These are phyloP conservation scores for Ophiosphaerella narmari DNA, from an alignment of 2,329 filamentous ascomycete species.

Conservation along the genomic window DNA sequence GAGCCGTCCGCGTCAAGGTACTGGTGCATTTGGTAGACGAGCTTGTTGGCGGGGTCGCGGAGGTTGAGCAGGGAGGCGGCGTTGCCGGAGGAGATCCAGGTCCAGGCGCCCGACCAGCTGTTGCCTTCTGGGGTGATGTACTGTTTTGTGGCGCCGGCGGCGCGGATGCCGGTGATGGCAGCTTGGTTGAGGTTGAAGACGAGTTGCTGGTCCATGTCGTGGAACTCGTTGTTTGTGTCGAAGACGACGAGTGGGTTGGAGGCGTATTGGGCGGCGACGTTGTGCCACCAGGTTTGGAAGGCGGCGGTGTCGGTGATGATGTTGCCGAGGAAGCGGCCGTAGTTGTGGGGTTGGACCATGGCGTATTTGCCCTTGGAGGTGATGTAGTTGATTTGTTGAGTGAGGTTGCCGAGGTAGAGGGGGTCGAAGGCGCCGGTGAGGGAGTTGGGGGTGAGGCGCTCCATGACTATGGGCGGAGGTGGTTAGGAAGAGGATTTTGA, in stretches of 20 bases:
- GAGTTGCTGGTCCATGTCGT: constrained; percentile 51
- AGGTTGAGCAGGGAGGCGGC: constrained; percentile 52
- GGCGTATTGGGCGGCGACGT: constrained; percentile 47
- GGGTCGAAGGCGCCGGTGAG: constrained; percentile 54
- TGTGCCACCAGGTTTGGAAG: constrained; percentile 53
- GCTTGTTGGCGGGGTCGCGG: constrained; percentile 58
- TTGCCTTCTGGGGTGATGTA: constrained; percentile 66
- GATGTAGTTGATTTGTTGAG: constrained; percentile 52
- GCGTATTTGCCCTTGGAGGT: constrained; percentile 55
- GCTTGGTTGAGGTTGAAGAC: constrained; percentile 55
- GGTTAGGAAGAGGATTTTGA: constrained; percentile 6
- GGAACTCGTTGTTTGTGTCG: constrained; percentile 55
- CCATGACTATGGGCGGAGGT: constrained; percentile 53
- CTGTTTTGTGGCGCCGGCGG: constrained; percentile 53
- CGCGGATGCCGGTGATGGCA: constrained; percentile 53
- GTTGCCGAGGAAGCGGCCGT: constrained; percentile 54
- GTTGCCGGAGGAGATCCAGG: constrained; percentile 57
- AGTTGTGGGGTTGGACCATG: constrained; percentile 58
- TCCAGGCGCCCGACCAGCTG: constrained; percentile 52
- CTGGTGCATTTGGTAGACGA: constrained; percentile 67
- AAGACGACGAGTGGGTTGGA: constrained; percentile 51
- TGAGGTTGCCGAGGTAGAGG: constrained; percentile 52
- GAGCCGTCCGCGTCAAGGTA: constrained; percentile 63
- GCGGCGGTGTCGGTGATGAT: constrained; percentile 50
- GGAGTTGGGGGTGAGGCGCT: constrained; percentile 57